Conservation (phyloP, 2,329 filamentous ascomycete species). For the Chalara sp. region DNA sequence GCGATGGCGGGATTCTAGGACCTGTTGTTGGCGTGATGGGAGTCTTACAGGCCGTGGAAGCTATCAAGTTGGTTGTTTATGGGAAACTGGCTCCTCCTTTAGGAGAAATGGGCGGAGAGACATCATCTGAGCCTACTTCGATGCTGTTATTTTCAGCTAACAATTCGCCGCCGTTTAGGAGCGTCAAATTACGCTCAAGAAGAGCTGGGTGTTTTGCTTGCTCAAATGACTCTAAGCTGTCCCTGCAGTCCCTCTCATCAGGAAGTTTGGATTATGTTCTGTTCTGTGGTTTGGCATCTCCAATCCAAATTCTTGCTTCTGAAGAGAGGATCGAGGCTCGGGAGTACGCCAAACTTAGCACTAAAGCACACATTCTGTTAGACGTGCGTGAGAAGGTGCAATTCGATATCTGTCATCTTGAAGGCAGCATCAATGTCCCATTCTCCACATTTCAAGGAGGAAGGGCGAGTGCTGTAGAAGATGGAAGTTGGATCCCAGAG, state of each 20-base stretch:
- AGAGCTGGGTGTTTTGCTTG: constrained; percentile 72
- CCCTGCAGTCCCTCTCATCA: constrained; percentile 50
- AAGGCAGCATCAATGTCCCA: constrained; percentile 69
- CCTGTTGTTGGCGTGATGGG: constrained; percentile 94
- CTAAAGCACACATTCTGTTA: constrained; percentile 51
- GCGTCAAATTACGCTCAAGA: constrained; percentile 64
- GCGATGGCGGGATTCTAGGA: constrained; percentile 87
- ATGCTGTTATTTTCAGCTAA: constrained; percentile 47
- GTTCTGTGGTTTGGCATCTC: constrained; percentile 66
- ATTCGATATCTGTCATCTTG: constrained; percentile 71
- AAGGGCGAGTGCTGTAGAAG: constrained; percentile 8
- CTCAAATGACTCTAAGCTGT: constrained; percentile 55
- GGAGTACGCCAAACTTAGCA: constrained; percentile 40
- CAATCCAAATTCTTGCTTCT: constrained; percentile 48
- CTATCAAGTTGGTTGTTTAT: constrained; percentile 69
- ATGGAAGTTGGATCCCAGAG: constrained; percentile 32
- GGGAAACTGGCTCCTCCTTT: constrained; percentile 11
- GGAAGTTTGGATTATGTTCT: constrained; percentile 75
- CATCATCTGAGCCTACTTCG: constrained; percentile 12
- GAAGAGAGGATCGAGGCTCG: constrained; percentile 62
- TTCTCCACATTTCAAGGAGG: constrained; percentile 45
- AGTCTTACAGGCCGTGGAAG: constrained; percentile 82
- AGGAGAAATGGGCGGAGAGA: constrained; percentile 14
- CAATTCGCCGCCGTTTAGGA: constrained; percentile 56
- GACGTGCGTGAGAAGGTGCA: constrained; percentile 84